phyloP scores from a whole-genome alignment of 2,329 filamentous ascomycete species.

The Xylogone sp. region DNA sequence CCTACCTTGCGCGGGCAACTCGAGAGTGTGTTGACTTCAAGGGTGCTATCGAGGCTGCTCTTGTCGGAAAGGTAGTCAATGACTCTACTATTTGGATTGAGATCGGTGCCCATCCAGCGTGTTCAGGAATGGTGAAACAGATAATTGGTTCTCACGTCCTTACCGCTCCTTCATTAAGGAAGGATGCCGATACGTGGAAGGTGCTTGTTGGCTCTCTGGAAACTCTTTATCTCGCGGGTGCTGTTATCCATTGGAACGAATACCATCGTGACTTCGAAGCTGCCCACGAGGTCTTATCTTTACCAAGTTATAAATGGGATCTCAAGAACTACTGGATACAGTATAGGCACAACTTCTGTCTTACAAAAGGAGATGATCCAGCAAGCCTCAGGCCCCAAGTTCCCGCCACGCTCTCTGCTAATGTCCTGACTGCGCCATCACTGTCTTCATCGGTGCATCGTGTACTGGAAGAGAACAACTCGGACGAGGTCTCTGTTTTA shows the following conservation, averaged over 20 bases:
- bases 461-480: too few species aligned
- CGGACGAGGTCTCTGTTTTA: slow-evolving; percentile 45
- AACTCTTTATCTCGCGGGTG: slow-evolving; percentile 56
- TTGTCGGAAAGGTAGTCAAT: slow-evolving; percentile 53
- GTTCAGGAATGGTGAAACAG: slow-evolving; percentile 27
- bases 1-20: slow-evolving; percentile 62
- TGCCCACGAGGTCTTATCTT: slow-evolving; percentile 53
- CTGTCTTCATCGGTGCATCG: too few species aligned
- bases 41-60: slow-evolving; percentile 54
- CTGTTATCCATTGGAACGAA: slow-evolving; percentile 67
- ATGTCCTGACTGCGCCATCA: slow-evolving; percentile 48
- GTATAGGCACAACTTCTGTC: slow-evolving; percentile 62
- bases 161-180: slow-evolving; percentile 57
- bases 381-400: slow-evolving; percentile 19
- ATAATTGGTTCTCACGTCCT: slow-evolving; percentile 32
- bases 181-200: slow-evolving; percentile 60
- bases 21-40: slow-evolving; percentile 67
- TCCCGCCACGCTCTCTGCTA: slow-evolving; percentile 49
- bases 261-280: slow-evolving; percentile 59
- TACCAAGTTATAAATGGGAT: slow-evolving; percentile 66
- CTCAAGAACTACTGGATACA: slow-evolving; percentile 63
- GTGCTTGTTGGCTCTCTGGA: slow-evolving; percentile 55
- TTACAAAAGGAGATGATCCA: slow-evolving; percentile 56
- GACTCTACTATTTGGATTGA: slow-evolving; percentile 68
- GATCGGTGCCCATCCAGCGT: slow-evolving; percentile 67